Conservation (phyloP, 2,329 filamentous ascomycete species). For the Aureobasidium vineae region DNA sequence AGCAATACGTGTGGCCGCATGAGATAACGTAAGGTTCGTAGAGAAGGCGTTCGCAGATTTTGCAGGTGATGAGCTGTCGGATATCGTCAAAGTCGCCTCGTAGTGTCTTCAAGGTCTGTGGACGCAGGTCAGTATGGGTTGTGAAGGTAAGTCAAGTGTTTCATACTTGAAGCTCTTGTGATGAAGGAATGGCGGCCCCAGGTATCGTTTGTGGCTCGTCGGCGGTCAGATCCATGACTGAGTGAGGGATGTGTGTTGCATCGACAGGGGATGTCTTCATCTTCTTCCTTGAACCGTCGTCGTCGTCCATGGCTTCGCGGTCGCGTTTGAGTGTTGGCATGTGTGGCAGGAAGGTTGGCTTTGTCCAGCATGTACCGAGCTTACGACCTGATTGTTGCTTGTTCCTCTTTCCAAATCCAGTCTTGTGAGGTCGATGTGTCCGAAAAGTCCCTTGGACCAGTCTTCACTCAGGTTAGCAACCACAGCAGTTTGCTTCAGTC, state of each 20-base stretch:
- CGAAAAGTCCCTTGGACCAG: neutral
- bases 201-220: neutral
- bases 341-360: slow-evolving; percentile 20
- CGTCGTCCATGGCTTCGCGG: slow-evolving; percentile 7
- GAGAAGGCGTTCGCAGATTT: slow-evolving; percentile 65
- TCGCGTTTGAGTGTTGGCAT: slow-evolving; percentile 26
- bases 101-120: slow-evolving; percentile 28
- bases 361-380: neutral
- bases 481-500: neutral
- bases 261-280: neutral
- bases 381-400: neutral
- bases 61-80: slow-evolving; percentile 61
- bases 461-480: neutral
- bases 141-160: neutral
- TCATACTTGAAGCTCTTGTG: slow-evolving; percentile 1
- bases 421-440: neutral
- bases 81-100: slow-evolving; percentile 59
- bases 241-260: neutral
- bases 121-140: neutral
- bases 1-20: slow-evolving; percentile 72
- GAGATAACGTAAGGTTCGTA: slow-evolving; percentile 68
- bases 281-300: slow-evolving; percentile 25
- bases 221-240: neutral
- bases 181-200: neutral
- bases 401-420: neutral